Conservation (phyloP, 1,284 basidiomycete species). For the Cryptococcus sp. region DNA sequence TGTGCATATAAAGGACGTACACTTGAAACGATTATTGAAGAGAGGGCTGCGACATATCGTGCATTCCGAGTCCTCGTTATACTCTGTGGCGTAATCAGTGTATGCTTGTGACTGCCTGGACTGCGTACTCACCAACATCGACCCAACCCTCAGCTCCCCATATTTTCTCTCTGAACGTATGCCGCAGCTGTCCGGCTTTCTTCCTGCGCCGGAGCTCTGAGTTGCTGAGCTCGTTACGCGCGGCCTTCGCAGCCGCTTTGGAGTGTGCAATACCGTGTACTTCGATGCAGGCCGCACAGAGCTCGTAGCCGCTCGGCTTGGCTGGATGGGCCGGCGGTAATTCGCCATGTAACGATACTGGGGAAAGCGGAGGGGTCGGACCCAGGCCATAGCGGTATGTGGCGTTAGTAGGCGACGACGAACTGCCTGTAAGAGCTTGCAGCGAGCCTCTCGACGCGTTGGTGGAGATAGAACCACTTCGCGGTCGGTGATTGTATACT, state of each 20-base stretch:
- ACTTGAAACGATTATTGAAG: constrained; percentile 72
- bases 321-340: neutral
- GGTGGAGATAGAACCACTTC: constrained; percentile 29
- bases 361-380: constrained; percentile 19
- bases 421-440: constrained; percentile 20
- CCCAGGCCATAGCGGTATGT: constrained; percentile 10
- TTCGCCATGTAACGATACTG: neutral
- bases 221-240: constrained; percentile 42
- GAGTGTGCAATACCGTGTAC: constrained; percentile 74
- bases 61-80: constrained; percentile 68
- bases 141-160: constrained; percentile 81
- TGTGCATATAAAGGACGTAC: constrained; percentile 47
- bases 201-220: constrained; percentile 55
- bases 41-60: constrained; percentile 72
- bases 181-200: constrained; percentile 63
- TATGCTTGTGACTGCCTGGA: neutral
- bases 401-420: constrained; percentile 20
- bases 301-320: constrained; percentile 68
- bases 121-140: constrained; percentile 68
- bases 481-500: constrained; percentile 25
- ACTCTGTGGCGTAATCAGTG: constrained; percentile 36
- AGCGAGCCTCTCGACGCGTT: constrained; percentile 20
- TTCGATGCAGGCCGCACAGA: constrained; percentile 77
- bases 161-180: constrained; percentile 79
- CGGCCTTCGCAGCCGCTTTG: constrained; percentile 34